Evolutionary conservation across 192 early-diverging fungal species (phyloP).

Genomic region (Backusella luteola): DNA sequence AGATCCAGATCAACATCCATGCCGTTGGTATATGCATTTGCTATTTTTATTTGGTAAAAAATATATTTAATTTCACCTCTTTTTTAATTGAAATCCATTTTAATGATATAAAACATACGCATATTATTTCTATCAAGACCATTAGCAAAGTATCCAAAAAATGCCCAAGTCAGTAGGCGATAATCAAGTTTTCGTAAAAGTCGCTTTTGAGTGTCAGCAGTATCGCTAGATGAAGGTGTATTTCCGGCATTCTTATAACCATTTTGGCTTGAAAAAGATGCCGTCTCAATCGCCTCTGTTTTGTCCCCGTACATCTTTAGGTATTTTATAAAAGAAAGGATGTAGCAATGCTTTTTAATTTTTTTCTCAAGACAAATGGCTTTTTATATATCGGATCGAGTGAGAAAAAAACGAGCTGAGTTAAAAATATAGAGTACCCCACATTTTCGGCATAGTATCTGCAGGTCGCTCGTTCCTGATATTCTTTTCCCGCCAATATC

Average conservation of each 20-base stretch:
- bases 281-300: not conserved
- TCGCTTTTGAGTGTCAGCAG: not conserved
- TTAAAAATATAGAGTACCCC: not conserved
- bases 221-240: not conserved
- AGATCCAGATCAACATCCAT: constrained; percentile 44
- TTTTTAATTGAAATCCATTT: not conserved
- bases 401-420: not conserved
- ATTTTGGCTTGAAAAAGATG: not conserved
- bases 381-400: not conserved
- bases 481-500: not conserved
- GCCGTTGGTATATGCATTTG: constrained; percentile 37
- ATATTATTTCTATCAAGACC: constrained; percentile 39
- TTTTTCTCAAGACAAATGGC: not conserved
- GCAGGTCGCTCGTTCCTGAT: not conserved
- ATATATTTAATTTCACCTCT: not conserved
- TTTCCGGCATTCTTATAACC: not conserved
- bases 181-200: constrained; percentile 29
- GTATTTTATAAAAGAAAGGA: not conserved
- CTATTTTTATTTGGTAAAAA: not conserved
- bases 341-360: not conserved
- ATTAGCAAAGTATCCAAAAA: constrained; percentile 38
- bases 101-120: constrained; percentile 12
- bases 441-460: not conserved
- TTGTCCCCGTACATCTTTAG: not conserved
- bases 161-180: constrained; percentile 30